Evolutionary conservation across 352 stramenopile species (phyloP), one percentile per base, ranked within the genome.

Genomic region (Pythium oligandrum): DNA sequence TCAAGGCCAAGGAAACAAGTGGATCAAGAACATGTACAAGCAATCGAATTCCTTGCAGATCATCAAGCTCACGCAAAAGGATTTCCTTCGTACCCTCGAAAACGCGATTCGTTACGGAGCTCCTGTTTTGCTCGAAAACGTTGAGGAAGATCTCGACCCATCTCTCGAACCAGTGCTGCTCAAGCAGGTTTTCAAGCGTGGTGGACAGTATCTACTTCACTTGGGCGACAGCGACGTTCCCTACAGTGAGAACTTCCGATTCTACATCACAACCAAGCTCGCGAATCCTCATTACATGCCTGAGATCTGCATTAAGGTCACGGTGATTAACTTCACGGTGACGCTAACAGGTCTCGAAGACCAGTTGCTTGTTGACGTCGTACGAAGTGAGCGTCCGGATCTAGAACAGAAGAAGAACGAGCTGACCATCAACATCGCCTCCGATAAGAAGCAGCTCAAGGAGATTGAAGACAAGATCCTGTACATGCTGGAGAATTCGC

Each of bases 391-490:
- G 48, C 78, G 92, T 4, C 90, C 90, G 1, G 92, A 98, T 56
- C 59, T 98, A 0, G 92, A 97, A 53, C 83, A 88, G 34, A 90
- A 94, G 63, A 97, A 97, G 57, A 94, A 96, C 59, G 76, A 95
- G 44, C 75, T 98, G 4, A 93, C 97, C 4, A 71, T 98, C 6
- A 93, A 89, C 35, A 98, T 98, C 33, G 88, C 91, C 2, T 78
- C 83, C 6, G 91, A 97, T 64, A 96, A 97, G 70, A 92, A 88
- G 38, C 86, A 95, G 33, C 71, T 98, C 6, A 96, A 97, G 48
- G 88, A 97, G 58, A 97, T 98, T 40, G 93, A 98, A 55, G 91
- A 98, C 73, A 93, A 96, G 53, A 98, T 98, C 57, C 53, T 98
- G 58, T 86, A 88, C 53, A 96, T 97, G 83, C 75, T 98, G 1